Conservation (phyloP, 208 protist genomes). For the Trypanosoma theileri region DNA sequence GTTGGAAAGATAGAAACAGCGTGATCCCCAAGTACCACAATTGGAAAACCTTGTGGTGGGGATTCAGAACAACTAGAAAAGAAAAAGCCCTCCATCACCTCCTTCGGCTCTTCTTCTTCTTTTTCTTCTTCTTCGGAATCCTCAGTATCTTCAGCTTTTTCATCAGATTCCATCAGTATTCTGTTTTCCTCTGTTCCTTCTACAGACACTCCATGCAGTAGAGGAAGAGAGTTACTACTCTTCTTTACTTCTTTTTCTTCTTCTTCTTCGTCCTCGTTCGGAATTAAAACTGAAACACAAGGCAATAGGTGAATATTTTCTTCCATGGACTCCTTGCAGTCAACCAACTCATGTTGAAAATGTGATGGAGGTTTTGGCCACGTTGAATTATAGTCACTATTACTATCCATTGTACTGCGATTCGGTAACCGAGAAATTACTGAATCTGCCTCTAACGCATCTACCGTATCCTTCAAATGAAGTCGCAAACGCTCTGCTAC, state of each 20-base stretch:
- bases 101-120: background rate
- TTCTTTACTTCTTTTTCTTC: background rate
- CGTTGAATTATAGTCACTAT: background rate
- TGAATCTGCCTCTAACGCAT: background rate
- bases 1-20: constrained; percentile 2
- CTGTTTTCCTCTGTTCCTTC: background rate
- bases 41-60: constrained; percentile 1
- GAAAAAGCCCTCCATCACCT: too few relatives aligned
- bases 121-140: background rate
- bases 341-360: background rate
- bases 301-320: background rate
- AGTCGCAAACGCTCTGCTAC: background rate
- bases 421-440: background rate
- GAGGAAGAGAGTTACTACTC: too few relatives aligned
- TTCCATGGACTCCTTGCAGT: background rate
- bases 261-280: background rate
- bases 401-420: background rate
- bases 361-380: constrained; percentile 21
- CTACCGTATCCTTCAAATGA: background rate
- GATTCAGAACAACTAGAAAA: background rate
- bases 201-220: background rate
- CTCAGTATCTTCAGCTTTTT: background rate
- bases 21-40: background rate
- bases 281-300: background rate
- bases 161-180: background rate